phyloP scores from a whole-genome alignment of 2,329 filamentous ascomycete species.

The Fusarium vanettenii region DNA sequence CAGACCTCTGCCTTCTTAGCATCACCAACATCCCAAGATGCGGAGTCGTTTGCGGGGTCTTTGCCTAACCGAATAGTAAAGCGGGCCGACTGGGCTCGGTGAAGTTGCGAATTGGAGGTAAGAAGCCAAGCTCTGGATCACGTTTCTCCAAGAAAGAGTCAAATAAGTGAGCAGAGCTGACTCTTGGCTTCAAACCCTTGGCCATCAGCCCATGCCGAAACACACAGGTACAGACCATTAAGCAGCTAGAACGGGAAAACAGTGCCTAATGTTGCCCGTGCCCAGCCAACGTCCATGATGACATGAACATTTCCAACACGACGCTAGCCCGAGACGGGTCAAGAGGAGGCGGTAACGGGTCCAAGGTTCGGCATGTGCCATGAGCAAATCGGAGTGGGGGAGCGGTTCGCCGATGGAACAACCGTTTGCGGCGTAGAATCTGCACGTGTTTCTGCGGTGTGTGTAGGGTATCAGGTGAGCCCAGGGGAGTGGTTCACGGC shows the following conservation, averaged over 20 bases:
- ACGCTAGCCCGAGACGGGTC: neutral
- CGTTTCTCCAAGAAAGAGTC: neutral
- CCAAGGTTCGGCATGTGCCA: neutral
- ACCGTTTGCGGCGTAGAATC: neutral
- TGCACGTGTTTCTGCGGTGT: neutral
- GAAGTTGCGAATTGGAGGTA: neutral
- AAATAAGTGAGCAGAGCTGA: neutral
- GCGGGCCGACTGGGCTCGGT: neutral
- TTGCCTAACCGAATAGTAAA: neutral
- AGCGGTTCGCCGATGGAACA: neutral
- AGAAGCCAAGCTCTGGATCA: neutral
- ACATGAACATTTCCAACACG: neutral
- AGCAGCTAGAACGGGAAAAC: neutral
- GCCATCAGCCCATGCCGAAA: neutral
- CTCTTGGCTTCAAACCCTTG: neutral
- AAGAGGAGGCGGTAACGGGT: neutral
- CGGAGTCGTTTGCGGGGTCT: neutral
- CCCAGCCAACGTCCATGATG: neutral
- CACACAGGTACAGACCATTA: neutral
- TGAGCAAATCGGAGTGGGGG: neutral
- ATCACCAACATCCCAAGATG: neutral
- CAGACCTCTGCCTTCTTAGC: neutral
- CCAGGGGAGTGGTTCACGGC: neutral
- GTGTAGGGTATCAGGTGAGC: neutral
- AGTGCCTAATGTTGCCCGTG: neutral